Evolutionary conservation across 2,329 filamentous ascomycete genomes (phyloP), one percentile per base, ranked within the genome.

Genomic region (Talaromyces sp.): DNA sequence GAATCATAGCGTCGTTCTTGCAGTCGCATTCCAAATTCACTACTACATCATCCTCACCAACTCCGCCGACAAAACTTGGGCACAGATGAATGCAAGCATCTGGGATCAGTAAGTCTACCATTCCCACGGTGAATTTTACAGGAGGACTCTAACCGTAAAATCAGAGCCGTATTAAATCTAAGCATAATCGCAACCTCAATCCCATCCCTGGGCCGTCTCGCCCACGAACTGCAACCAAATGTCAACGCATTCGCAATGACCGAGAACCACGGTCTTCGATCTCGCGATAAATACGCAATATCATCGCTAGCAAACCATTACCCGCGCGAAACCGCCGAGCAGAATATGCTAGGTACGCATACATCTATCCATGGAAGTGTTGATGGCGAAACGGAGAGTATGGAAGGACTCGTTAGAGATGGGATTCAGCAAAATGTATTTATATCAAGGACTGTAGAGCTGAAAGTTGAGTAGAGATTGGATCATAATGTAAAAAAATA

Each of bases 151-250:
- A n/a, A n/a, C n/a, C 11, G 2, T 6, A 31, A 25, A 25, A 31
- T n/a, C 34, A 70, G 69, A 49, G 64, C 69, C 40, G 73, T 72
- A 67, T 70, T 73, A 67, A 68, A 70, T 43, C 67, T 68, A 3
- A 67, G 69, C n/a, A 61, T 74, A 31, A 68, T 68, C 19, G 68
- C 70, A 31, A 70, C 71, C 27, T 72, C 71, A 45, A 51, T 73
- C 19, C 72, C 72, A 10, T 72, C 71, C 1, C 63, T 73, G 15
- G 72, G 70, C 63, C 71, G 72, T 51, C 70, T 74, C 13, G 71
- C 72, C 40, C 69, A 71, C 15, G 71, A 71, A 19, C 63, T 74
- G 0, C 64, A 66, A 22, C 64, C 64, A 15, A 66, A 53, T 15
- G 51, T 66, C 29, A 58, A 58, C 53, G 64, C 64, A 0, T 66